phyloP scores from a whole-genome alignment of 1,284 basidiomycete species.

The Sanghuangporus weigelae region DNA sequence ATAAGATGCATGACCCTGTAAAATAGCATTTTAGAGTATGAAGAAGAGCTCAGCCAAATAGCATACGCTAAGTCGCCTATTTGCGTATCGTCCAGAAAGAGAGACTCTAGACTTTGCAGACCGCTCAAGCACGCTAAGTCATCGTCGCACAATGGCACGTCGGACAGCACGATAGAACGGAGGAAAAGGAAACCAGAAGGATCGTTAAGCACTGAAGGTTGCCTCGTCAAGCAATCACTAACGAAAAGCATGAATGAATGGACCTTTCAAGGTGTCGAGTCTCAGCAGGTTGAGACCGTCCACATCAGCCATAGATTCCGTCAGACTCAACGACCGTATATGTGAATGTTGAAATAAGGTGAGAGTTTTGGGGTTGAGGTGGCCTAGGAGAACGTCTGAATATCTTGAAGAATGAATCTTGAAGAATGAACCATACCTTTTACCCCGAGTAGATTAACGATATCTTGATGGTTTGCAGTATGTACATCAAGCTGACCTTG shows the following conservation, averaged over 20 bases:
- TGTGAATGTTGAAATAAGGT: conserved; percentile 35
- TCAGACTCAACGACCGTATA: conserved; percentile 35
- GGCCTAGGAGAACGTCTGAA: conserved; percentile 28
- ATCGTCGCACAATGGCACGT: conserved; percentile 39
- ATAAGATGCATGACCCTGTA: conserved; percentile 48
- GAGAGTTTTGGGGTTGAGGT: conserved; percentile 36
- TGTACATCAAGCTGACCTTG: conserved; percentile 1
- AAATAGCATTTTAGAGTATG: conserved; percentile 1
- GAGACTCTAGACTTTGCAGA: conserved; percentile 42
- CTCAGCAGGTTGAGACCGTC: conserved; percentile 44
- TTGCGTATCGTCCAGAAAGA: conserved; percentile 49
- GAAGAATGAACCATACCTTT: conserved; percentile 8
- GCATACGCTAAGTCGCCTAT: conserved; percentile 59
- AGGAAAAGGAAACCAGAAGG: conserved; percentile 48
- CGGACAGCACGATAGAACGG: conserved; percentile 42
- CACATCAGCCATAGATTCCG: conserved; percentile 40
- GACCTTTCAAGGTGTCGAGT: conserved; percentile 41
- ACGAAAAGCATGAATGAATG: conserved; percentile 8
- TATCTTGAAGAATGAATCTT: not conserved
- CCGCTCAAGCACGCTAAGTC: conserved; percentile 48
- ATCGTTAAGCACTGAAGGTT: conserved; percentile 40
- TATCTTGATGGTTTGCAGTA: conserved; percentile 13
- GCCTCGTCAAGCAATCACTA: not conserved
- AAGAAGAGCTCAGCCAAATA: not conserved
- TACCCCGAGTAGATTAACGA: conserved; percentile 10